phyloP scores from a whole-genome alignment of 352 stramenopile genomes.

The Globisporangium yorkense region DNA sequence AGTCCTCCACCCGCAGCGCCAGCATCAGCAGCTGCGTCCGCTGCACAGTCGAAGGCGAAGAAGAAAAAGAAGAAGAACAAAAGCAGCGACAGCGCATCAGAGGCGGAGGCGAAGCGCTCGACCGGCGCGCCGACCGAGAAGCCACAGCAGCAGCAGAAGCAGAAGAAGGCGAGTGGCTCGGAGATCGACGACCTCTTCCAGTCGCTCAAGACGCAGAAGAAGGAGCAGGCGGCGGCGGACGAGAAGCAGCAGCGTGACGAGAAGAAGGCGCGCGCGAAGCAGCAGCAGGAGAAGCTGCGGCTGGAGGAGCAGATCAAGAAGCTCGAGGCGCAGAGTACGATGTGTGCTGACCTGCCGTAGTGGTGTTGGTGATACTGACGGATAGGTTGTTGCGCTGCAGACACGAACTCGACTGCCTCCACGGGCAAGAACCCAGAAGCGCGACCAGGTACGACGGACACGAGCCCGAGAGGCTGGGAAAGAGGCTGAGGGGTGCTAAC shows the following conservation, averaged over 20 bases:
- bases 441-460: constrained; percentile 42
- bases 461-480: neutral
- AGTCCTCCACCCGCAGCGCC: neutral
- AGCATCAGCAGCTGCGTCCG: neutral
- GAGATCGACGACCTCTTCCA: constrained; percentile 82
- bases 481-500: neutral
- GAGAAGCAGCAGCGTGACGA: constrained; percentile 51
- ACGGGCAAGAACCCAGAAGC: constrained; percentile 62
- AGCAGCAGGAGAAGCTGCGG: constrained; percentile 54
- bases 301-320: constrained; percentile 78
- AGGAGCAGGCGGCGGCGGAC: constrained; percentile 49
- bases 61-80: constrained; percentile 63
- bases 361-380: neutral
- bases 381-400: constrained; percentile 18
- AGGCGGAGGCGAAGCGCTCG: neutral
- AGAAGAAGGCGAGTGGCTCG: constrained; percentile 14
- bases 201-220: constrained; percentile 69
- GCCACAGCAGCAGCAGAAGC: neutral
- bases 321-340: constrained; percentile 72
- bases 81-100: neutral
- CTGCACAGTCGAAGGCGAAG: constrained; percentile 13
- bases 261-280: constrained; percentile 27
- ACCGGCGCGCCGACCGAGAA: neutral
- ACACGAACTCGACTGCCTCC: constrained; percentile 68
- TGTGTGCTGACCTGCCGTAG: neutral